These are phyloP conservation scores for Sorghum bicolor DNA, from an alignment of 176 grass and related monocot genomes.

Conservation along the genomic window Sorghum_bicolor_NCBIv3 NC_012873.2:13453001-13453500, in stretches of 20 bases:
- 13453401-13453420: neutral
- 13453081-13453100: slow-evolving; percentile 4
- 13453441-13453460: neutral
- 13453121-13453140: neutral
- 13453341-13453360: neutral
- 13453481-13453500: too few species aligned
- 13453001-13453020: too few species aligned
- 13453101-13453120: slow-evolving; percentile 15
- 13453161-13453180: slow-evolving; percentile 94
- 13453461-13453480: neutral
- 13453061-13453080: slow-evolving; percentile 22
- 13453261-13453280: slow-evolving; percentile 2
- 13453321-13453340: neutral
- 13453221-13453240: slow-evolving; percentile 94
- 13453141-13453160: slow-evolving; percentile 67
- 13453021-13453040: slow-evolving; percentile 98
- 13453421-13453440: neutral
- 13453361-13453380: neutral
- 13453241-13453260: slow-evolving; percentile 95
- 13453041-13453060: slow-evolving; percentile 95
- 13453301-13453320: neutral
- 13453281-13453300: neutral
- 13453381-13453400: slow-evolving; percentile 10
- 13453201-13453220: slow-evolving; percentile 97
- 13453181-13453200: slow-evolving; percentile 90